Percentiles rank a stretch among this genome's conserved stretches.
These are phyloP conservation scores for Aphanomyces astaci DNA, from an alignment of 352 stramenopile species.

Conservation along the genomic window DNA sequence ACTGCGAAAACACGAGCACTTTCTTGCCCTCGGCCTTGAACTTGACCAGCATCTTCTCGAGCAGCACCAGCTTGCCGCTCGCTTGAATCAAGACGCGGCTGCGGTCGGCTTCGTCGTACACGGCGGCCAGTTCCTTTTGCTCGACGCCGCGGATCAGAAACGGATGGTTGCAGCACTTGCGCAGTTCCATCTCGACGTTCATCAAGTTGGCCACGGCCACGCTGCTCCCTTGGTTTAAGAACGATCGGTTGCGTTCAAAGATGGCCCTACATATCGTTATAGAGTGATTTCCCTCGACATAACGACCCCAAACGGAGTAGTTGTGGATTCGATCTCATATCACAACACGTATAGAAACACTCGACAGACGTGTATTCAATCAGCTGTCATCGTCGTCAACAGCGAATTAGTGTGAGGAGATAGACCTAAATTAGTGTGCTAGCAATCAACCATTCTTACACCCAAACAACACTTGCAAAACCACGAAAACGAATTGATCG, in stretches of 20 bases:
- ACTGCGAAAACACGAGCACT: slow-evolving; percentile 98
- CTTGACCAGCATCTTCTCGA: slow-evolving; percentile 98
- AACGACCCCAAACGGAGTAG: no score
- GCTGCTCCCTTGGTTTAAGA: slow-evolving; percentile 80
- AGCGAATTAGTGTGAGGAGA: no score
- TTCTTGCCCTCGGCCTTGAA: slow-evolving; percentile 96
- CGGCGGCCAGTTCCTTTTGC: slow-evolving; percentile 90
- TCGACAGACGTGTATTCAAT: no score
- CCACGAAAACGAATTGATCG: no score
- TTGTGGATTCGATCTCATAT: no score
- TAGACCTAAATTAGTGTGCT: no score
- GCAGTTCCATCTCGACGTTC: slow-evolving; percentile 99
- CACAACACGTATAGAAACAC: no score
- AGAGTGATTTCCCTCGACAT: no score
- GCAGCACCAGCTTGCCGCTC: slow-evolving; percentile 96
- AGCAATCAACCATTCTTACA: no score
- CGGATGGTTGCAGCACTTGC: slow-evolving; percentile 99
- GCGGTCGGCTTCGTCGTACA: slow-evolving; percentile 52
- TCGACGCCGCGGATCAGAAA: slow-evolving; percentile 98
- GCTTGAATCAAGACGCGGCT: slow-evolving; percentile 75
- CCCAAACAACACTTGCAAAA: no score
- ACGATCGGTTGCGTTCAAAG: slow-evolving; percentile 96
- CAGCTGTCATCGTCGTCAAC: no score
- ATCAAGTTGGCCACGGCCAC: slow-evolving; percentile 94
- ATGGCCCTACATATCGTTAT: slow-evolving; percentile 98